These are phyloP conservation scores for Xylariaceae sp. DNA, from an alignment of 2,329 filamentous ascomycete species.

Conservation along the genomic window DNA sequence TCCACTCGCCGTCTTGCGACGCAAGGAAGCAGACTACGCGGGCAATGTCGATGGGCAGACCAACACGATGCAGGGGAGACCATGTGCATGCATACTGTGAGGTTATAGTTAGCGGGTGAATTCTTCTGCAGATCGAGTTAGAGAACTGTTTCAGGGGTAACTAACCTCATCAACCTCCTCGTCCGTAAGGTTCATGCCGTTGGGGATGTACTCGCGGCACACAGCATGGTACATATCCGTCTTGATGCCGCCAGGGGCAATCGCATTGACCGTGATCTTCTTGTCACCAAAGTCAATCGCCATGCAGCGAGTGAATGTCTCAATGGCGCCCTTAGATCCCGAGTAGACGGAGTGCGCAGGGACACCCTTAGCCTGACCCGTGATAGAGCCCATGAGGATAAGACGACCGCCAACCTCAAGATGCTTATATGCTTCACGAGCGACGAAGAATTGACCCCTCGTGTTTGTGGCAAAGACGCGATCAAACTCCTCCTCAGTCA, in stretches of 20 bases:
- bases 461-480: constrained; percentile 66
- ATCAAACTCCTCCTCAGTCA: constrained; percentile 65
- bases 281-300: constrained; percentile 65
- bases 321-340: constrained; percentile 69
- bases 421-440: constrained; percentile 64
- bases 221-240: constrained; percentile 64
- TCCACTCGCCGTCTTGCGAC: constrained; percentile 43
- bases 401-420: constrained; percentile 63
- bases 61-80: constrained; percentile 60
- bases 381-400: constrained; percentile 70
- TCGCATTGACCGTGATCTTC: constrained; percentile 62
- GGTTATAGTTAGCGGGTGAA: neutral
- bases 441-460: constrained; percentile 67
- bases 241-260: constrained; percentile 63
- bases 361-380: constrained; percentile 60
- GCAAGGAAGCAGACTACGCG: constrained; percentile 55
- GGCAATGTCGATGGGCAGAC: constrained; percentile 63
- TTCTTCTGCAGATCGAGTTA: too few relatives aligned
- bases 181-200: constrained; percentile 49
- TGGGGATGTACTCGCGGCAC: constrained; percentile 59
- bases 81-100: constrained; percentile 54
- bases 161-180: constrained; percentile 53
- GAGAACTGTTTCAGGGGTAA: neutral
- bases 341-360: constrained; percentile 70
- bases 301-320: constrained; percentile 71